These are phyloP conservation scores for Anthracocystis panici-leucophaei DNA, from an alignment of 1,284 basidiomycete genomes.

Conservation along the genomic window DNA sequence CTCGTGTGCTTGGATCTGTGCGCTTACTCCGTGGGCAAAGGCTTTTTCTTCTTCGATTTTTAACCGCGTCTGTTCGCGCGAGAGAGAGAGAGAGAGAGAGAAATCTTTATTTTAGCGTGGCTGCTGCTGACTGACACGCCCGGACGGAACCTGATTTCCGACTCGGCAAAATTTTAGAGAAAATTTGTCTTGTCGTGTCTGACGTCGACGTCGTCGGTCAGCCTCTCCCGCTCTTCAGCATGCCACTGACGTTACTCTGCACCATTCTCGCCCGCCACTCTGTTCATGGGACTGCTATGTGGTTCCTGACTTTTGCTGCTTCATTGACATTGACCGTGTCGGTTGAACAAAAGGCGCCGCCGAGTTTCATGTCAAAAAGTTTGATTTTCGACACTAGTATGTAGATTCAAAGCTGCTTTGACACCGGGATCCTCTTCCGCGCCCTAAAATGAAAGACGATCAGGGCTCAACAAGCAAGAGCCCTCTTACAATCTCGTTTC, in stretches of 20 bases:
- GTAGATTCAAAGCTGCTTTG: too few relatives aligned
- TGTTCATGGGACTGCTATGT: too few relatives aligned
- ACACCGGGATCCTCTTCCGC: background rate
- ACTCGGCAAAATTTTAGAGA: slow-evolving; percentile 6
- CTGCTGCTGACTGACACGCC: background rate
- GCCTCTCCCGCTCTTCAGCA: background rate
- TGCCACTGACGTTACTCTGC: too few relatives aligned
- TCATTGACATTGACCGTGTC: too few relatives aligned
- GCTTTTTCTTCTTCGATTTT: background rate
- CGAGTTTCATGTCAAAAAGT: too few relatives aligned
- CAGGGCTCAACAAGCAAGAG: background rate
- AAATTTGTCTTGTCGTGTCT: background rate
- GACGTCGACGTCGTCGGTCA: background rate
- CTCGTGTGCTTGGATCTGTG: background rate
- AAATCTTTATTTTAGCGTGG: background rate
- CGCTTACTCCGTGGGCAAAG: background rate
- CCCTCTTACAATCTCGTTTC: too few relatives aligned
- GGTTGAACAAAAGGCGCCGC: too few relatives aligned
- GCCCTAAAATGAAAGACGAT: background rate
- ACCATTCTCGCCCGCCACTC: too few relatives aligned
- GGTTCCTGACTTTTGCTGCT: too few relatives aligned
- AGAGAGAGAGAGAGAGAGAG: too few relatives aligned
- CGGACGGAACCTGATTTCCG: slow-evolving; percentile 4
- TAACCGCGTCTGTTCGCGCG: background rate
- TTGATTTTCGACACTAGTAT: too few relatives aligned